Evolutionary conservation across 2,329 filamentous ascomycete genomes (phyloP).

Genomic region (Aspergillus aculeatus): DNA sequence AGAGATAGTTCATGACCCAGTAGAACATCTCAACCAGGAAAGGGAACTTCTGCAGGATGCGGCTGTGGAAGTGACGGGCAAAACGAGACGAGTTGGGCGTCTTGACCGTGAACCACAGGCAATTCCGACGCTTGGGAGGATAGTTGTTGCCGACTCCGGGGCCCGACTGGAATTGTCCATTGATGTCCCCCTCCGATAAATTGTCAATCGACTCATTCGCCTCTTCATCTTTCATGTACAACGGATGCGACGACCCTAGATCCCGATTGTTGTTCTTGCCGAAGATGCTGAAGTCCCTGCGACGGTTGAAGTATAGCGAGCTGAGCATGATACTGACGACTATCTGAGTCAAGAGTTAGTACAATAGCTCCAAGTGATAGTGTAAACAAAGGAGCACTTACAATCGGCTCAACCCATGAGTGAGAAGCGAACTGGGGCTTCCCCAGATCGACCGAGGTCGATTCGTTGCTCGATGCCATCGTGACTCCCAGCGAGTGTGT

Average conservation of each 20-base stretch:
- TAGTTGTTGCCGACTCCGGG: conserved; percentile 44
- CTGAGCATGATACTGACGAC: conserved; percentile 51
- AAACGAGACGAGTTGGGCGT: conserved; percentile 64
- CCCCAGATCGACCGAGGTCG: conserved; percentile 26
- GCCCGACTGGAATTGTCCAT: conserved; percentile 26
- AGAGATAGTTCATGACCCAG: conserved; percentile 65
- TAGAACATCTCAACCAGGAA: conserved; percentile 74
- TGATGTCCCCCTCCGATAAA: conserved; percentile 19
- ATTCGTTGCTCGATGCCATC: background rate
- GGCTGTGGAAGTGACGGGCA: conserved; percentile 58
- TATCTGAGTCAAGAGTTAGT: conserved; percentile 37
- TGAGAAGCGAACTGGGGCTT: conserved; percentile 39
- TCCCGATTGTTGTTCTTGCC: conserved; percentile 17
- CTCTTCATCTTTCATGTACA: conserved; percentile 8
- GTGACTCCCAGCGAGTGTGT: background rate
- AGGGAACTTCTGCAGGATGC: conserved; percentile 65
- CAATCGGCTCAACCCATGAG: conserved; percentile 37
- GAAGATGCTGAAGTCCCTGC: conserved; percentile 46
- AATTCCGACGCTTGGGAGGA: conserved; percentile 29
- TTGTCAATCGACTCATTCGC: conserved; percentile 1
- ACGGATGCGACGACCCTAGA: conserved; percentile 3
- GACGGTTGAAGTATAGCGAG: conserved; percentile 50
- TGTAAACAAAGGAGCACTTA: conserved; percentile 17
- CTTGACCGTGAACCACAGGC: conserved; percentile 49
- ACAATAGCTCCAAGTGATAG: background rate